phyloP scores from a whole-genome alignment of 768 basidiomycete genomes.

The Megacollybia marginata region DNA sequence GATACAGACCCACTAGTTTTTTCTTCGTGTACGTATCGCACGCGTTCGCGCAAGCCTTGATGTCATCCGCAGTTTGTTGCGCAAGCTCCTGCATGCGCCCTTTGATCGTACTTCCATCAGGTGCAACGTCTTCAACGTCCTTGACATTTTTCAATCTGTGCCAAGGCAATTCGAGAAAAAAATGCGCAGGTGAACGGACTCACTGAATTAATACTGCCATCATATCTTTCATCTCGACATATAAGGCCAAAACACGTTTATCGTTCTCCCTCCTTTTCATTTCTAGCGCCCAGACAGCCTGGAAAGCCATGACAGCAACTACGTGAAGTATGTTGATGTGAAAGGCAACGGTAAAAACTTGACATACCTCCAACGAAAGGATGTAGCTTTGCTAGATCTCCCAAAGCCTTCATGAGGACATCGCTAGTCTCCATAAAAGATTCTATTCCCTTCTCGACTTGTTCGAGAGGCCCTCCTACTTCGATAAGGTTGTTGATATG shows the following conservation, averaged over 20 bases:
- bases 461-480: background rate
- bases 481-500: background rate
- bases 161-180: background rate
- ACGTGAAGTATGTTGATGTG: background rate
- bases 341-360: background rate
- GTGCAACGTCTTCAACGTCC: slow-evolving; percentile 19
- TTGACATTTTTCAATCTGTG: slow-evolving; percentile 22
- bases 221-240: slow-evolving; percentile 32
- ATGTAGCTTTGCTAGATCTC: slow-evolving; percentile 19
- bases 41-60: slow-evolving; percentile 25
- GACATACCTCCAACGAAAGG: slow-evolving; percentile 9
- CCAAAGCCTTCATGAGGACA: slow-evolving; percentile 16
- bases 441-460: slow-evolving; percentile 9
- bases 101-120: slow-evolving; percentile 24
- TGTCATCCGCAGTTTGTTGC: slow-evolving; percentile 18
- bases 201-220: slow-evolving; percentile 26
- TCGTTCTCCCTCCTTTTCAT: slow-evolving; percentile 32
- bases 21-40: slow-evolving; percentile 28
- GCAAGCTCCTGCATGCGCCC: slow-evolving; percentile 25
- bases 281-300: slow-evolving; percentile 29
- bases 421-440: slow-evolving; percentile 13
- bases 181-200: background rate
- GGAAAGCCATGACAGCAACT: slow-evolving; percentile 26
- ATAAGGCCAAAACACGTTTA: slow-evolving; percentile 24
- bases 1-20: slow-evolving; percentile 17